Conservation (phyloP, 192 early-diverging fungal genomes). For the Coemansia sp. region DNA sequence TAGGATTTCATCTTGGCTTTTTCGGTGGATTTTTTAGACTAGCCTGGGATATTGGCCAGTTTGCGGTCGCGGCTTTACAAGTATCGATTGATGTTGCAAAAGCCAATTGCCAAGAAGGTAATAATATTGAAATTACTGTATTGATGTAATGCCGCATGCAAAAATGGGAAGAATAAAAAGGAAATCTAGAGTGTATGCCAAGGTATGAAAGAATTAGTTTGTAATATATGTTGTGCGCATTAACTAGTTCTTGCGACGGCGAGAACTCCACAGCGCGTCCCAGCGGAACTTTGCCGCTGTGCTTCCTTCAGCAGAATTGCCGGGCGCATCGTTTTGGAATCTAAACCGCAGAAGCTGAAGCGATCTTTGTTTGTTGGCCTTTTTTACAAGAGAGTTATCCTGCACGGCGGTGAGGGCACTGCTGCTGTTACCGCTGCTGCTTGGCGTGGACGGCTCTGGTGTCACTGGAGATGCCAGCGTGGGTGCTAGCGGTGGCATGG, state of each 20-base stretch:
- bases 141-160: no score
- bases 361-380: conserved; percentile 35
- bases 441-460: not conserved
- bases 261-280: conserved; percentile 39
- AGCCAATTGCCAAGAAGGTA: no score
- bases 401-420: no score
- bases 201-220: no score
- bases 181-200: not conserved
- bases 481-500: not conserved
- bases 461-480: not conserved
- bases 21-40: no score
- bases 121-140: no score
- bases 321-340: conserved; percentile 21
- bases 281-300: conserved; percentile 27
- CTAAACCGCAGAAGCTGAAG: conserved; percentile 36
- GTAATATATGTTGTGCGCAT: not conserved
- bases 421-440: no score
- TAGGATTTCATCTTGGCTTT: no score
- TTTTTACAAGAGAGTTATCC: no score
- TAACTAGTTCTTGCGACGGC: conserved; percentile 22
- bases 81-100: no score
- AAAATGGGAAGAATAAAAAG: not conserved
- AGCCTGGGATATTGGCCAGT: no score
- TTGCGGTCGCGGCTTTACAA: no score
- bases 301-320: conserved; percentile 1